phyloP scores from a whole-genome alignment of 345 rosid genomes.

The Acer yangbiense region DNA sequence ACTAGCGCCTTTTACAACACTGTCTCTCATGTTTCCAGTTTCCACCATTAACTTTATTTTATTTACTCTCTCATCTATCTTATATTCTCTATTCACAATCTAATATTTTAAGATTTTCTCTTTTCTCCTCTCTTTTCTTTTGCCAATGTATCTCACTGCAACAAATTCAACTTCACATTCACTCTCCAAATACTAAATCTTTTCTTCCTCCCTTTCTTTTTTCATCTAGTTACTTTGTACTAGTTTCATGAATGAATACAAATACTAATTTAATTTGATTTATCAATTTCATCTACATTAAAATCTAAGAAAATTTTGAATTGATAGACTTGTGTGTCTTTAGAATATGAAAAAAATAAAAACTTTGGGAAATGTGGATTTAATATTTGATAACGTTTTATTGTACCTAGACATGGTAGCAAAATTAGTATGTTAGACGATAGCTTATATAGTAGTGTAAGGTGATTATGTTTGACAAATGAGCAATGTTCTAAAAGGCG shows the following conservation, averaged over 20 bases:
- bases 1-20: too few relatives aligned
- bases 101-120: neutral
- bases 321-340: neutral
- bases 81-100: neutral
- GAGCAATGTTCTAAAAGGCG: too few relatives aligned
- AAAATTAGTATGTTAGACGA: neutral
- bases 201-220: neutral
- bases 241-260: neutral
- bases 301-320: neutral
- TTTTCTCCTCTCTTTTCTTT: too few relatives aligned
- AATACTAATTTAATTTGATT: neutral
- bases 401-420: neutral
- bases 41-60: neutral
- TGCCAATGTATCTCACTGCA: neutral
- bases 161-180: neutral
- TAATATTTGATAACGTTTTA: too few relatives aligned
- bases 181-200: neutral
- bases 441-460: neutral
- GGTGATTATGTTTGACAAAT: neutral
- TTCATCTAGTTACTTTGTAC: neutral
- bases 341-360: too few relatives aligned
- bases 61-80: neutral
- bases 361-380: neutral
- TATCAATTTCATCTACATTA: neutral
- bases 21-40: neutral